Evolutionary conservation across 495 filamentous ascomycete genomes (phyloP).

Genomic region (Penicillium ochrochloron): DNA sequence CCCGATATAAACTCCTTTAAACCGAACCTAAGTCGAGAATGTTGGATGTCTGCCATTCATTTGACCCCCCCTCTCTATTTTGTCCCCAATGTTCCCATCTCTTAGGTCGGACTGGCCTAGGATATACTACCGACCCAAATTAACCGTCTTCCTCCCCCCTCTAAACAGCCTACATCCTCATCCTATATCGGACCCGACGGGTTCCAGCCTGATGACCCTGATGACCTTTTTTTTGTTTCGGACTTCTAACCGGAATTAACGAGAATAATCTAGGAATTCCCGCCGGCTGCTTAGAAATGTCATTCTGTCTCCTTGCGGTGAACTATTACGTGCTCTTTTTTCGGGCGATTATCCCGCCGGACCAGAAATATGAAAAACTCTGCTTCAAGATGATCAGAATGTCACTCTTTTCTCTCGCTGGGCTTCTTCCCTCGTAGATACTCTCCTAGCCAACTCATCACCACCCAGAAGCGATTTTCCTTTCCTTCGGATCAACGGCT

Average conservation of each 20-base stretch:
- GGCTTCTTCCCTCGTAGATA: neutral
- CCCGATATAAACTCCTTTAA: slow-evolving; percentile 22
- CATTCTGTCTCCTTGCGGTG: slow-evolving; percentile 18
- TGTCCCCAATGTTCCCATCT: neutral
- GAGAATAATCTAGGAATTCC: neutral
- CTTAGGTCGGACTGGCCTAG: neutral
- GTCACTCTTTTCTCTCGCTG: neutral
- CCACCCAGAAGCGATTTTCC: neutral
- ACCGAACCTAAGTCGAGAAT: slow-evolving; percentile 9
- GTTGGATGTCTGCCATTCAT: neutral
- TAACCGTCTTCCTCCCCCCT: slow-evolving; percentile 7
- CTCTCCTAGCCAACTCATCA: neutral
- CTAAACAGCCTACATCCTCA: slow-evolving; percentile 12
- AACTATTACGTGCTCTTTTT: slow-evolving; percentile 20
- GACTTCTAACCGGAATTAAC: neutral
- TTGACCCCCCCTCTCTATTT: slow-evolving; percentile 1
- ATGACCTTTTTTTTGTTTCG: neutral
- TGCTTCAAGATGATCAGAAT: slow-evolving; percentile 3
- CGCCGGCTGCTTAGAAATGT: slow-evolving; percentile 25
- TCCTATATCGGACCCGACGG: slow-evolving; percentile 24
- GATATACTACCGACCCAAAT: neutral
- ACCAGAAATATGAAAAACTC: slow-evolving; percentile 13
- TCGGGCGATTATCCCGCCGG: slow-evolving; percentile 11
- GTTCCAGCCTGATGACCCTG: neutral
- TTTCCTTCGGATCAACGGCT: neutral